phyloP scores from a whole-genome alignment of 805 yeast species.

The Brettanomyces naardenensis region DNA sequence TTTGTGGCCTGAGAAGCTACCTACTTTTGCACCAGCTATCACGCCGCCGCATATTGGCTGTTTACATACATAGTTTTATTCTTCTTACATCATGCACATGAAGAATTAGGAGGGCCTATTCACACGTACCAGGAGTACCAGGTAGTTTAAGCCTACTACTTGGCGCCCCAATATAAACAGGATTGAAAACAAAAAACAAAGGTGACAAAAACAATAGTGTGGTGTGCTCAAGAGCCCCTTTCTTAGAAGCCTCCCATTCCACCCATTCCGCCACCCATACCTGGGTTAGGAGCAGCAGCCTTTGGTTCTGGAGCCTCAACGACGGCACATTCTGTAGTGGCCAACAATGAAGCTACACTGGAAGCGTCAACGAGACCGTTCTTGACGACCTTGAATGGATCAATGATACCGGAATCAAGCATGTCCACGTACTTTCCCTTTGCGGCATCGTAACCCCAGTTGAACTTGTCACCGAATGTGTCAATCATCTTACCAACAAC shows the following conservation, averaged over 20 bases:
- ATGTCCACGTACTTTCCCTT: conserved; percentile 92
- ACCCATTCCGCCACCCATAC: conserved; percentile 57
- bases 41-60: too few relatives aligned
- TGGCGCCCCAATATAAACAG: too few relatives aligned
- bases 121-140: too few relatives aligned
- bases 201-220: too few relatives aligned
- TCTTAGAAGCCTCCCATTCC: conserved; percentile 30
- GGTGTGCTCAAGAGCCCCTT: too few relatives aligned
- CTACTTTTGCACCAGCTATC: too few relatives aligned
- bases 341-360: conserved; percentile 94
- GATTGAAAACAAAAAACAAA: too few relatives aligned
- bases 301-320: conserved; percentile 89
- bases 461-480: conserved; percentile 60
- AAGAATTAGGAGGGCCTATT: too few relatives aligned
- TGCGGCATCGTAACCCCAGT: conserved; percentile 85
- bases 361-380: conserved; percentile 93
- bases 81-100: too few relatives aligned
- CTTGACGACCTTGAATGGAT: conserved; percentile 97
- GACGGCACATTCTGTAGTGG: conserved; percentile 97
- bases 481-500: conserved; percentile 82
- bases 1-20: too few relatives aligned
- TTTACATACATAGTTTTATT: too few relatives aligned
- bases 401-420: conserved; percentile 95
- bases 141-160: too few relatives aligned
- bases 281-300: conserved; percentile 45